Evolutionary conservation across 495 filamentous ascomycete genomes (phyloP).

Genomic region (Rusavskia elegans): DNA sequence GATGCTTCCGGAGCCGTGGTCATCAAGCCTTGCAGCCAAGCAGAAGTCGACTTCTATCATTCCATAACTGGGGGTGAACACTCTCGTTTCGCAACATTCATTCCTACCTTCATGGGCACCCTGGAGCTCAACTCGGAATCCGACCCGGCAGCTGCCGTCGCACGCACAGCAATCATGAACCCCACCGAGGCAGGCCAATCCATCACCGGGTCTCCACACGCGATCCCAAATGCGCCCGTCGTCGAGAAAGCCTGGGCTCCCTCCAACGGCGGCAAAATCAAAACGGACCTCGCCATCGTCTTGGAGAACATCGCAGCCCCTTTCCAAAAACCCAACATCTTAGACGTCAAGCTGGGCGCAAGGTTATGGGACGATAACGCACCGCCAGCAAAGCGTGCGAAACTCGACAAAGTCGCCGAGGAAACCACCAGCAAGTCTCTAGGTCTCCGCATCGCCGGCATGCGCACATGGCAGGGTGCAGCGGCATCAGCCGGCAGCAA

Average conservation of each 20-base stretch:
- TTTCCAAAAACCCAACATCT: conserved; percentile 76
- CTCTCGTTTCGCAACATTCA: conserved; percentile 55
- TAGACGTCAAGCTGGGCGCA: conserved; percentile 83
- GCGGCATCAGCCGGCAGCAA: conserved; percentile 3
- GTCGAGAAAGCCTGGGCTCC: conserved; percentile 28
- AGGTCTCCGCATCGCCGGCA: conserved; percentile 81
- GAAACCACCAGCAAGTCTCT: conserved; percentile 68
- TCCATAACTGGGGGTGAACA: conserved; percentile 40
- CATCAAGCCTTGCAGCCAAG: conserved; percentile 82
- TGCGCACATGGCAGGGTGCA: conserved; percentile 73
- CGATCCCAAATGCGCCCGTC: conserved; percentile 5
- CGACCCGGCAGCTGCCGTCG: conserved; percentile 2
- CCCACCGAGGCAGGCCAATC: not conserved
- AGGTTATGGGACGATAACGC: conserved; percentile 79
- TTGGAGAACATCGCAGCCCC: conserved; percentile 73
- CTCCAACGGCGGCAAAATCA: conserved; percentile 39
- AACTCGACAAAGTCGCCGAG: conserved; percentile 63
- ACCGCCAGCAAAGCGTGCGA: conserved; percentile 52
- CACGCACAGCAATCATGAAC: not conserved
- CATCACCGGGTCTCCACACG: not conserved
- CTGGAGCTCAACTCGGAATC: conserved; percentile 25
- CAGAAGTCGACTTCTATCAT: conserved; percentile 89
- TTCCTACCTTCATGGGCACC: conserved; percentile 75
- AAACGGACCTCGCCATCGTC: conserved; percentile 66
- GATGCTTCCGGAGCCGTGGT: conserved; percentile 72